Evolutionary conservation across 495 filamentous ascomycete species (phyloP), one percentile per base, ranked within the genome.

Genomic region (Amniculicola lignicola): DNA sequence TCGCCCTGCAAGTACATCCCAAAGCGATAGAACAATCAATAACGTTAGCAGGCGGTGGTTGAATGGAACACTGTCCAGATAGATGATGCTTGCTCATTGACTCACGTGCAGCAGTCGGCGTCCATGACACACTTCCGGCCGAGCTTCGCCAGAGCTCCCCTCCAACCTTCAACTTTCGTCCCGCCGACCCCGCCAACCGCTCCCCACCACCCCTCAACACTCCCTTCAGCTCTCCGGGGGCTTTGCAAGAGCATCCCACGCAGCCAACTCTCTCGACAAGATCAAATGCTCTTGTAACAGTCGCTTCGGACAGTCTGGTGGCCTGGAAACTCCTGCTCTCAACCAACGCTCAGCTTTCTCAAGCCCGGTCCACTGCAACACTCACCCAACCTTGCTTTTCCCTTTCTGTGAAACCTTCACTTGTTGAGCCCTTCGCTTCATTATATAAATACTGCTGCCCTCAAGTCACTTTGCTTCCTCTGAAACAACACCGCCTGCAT

Each of bases 221-320:
- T 12, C 24, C 42, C 37, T 16, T 29, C 42, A 2, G 21, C 41
- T 28, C 25, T 18, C 38, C 46, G 38, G 54, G 18, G 35, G 46
- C 22, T 37, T 15, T 39, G 46, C 54, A 58, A 58, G 54, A 58
- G 54, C 54, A 51, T 25, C 40, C 54, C 1, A 15, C 9, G 37
- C 46, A 51, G 45, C 47, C 38, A 58, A 46, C 15, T 7, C 21
- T 31, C 16, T 10, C 29, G 31, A 46, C 38, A 51, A 44, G 7
- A 0, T 9, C 21, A 1, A 9, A 58, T 51, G 54, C 45, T 58
- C 54, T 51, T 51, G 54, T 46, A 22, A 31, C 44, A 11, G 27
- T 41, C 53, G n/a, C 43, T 36, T 37, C 14, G 43, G 33, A 29
- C 27, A 21, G 28, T 22, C 25, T 22, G 3, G 23, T n/a, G n/a